A percentile compares a stretch with the other conserved stretches of the same genome.
Evolutionary conservation across 345 rosid species (phyloP).

Genomic region (Eucalyptus brandiana): DNA sequence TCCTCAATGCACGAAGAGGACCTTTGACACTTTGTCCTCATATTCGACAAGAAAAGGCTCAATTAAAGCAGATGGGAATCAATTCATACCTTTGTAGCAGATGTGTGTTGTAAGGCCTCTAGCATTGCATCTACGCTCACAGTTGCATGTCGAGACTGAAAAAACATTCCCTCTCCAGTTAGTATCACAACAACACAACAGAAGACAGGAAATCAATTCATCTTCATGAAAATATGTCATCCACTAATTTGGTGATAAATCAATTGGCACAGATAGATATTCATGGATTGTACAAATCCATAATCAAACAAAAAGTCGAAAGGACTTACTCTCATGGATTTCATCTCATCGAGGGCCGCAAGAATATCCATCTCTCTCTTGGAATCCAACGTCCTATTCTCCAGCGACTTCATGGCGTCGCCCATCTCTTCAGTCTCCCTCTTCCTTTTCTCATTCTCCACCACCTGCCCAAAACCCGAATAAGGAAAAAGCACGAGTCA

Average conservation of each 20-base stretch:
- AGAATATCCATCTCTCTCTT: slow-evolving; percentile 93
- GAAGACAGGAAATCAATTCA: neutral
- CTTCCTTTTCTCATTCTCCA: slow-evolving; percentile 39
- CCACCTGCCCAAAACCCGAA: slow-evolving; percentile 18
- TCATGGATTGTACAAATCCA: neutral
- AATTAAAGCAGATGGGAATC: neutral
- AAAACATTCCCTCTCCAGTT: neutral
- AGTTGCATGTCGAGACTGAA: slow-evolving; percentile 86
- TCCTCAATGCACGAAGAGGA: neutral
- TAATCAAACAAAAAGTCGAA: neutral
- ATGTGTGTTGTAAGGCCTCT: slow-evolving; percentile 71
- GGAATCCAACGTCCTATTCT: slow-evolving; percentile 82
- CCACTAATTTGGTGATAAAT: neutral
- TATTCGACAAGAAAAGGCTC: neutral
- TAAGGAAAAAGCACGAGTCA: neutral
- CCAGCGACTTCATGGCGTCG: slow-evolving; percentile 91
- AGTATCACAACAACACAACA: neutral
- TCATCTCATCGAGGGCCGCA: slow-evolving; percentile 93
- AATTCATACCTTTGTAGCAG: slow-evolving; percentile 40
- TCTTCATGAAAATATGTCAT: neutral
- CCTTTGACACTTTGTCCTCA: neutral
- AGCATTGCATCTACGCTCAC: slow-evolving; percentile 94
- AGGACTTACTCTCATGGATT: slow-evolving; percentile 53
- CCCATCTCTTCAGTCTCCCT: slow-evolving; percentile 89
- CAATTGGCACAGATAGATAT: neutral